Evolutionary conservation across 306 rosid genomes (phyloP), one percentile per base, ranked within the genome.

Genomic region (Cucurbita argyrosperma): DNA sequence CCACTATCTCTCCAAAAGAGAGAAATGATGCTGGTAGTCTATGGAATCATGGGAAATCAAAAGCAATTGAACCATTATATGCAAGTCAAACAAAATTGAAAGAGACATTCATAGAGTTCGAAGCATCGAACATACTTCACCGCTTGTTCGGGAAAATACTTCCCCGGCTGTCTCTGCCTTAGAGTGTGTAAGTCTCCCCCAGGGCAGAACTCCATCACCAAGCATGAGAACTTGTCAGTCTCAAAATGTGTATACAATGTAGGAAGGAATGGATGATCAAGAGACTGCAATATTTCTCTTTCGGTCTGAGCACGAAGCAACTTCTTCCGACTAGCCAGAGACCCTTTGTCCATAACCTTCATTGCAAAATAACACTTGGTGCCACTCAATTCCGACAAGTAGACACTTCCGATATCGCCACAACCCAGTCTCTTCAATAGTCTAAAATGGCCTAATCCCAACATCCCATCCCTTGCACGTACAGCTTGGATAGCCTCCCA

Each of bases 311-410:
- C 98, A 68, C 98, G 97, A 76, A 94, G 97, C 80, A 94, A 83
- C 87, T 94, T 94, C 80, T 94, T 94, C 10, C 98, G 95, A 80
- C 91, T 89, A 4, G 96, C 97, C 46, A 94, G 86, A 53, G 97
- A 90, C 76, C 92, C 96, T 88, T 94, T 94, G 87, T 94, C 98
- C 98, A 94, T 94, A 76, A 94, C 98, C 83, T 94, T 94, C 92
- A 94, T 94, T 15, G 98, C 98, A 67, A 94, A 94, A 84, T 88
- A 89, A 81, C 97, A 90, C 84, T 90, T 90, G 39, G 98, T 94
- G 63, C 98, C 98, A 74, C 95, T 89, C 83, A 94, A 83, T 81
- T 90, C 98, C 8, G 98, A 94, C 54, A 94, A 88, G 73, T 94
- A 94, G 47, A 94, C 98, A 72, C 98, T 94, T 37, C 98, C 98